A percentile compares a stretch with the other conserved stretches of the same genome.
phyloP scores from a whole-genome alignment of 2,329 filamentous ascomycete genomes.

The Sporothrix protearum region DNA sequence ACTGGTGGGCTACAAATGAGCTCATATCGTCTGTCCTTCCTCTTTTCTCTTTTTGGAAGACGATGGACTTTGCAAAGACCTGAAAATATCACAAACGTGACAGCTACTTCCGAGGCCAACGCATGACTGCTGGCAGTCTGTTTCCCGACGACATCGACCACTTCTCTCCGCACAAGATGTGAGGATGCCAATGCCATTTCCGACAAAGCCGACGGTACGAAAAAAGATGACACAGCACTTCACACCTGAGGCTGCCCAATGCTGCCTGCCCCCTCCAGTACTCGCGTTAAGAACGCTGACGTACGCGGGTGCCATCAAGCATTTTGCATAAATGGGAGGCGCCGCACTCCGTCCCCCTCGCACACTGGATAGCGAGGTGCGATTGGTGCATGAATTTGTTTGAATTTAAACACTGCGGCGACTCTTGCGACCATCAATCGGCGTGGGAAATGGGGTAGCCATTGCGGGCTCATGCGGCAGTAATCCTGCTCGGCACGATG shows the following conservation, averaged over 20 bases:
- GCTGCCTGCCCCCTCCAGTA: background rate
- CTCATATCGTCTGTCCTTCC: background rate
- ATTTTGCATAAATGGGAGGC: background rate
- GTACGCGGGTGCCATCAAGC: background rate
- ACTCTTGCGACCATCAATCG: background rate
- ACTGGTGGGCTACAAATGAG: conserved; percentile 61
- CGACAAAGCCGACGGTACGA: background rate
- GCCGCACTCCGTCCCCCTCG: background rate
- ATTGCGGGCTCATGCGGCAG: background rate
- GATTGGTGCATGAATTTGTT: background rate
- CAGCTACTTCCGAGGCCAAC: background rate
- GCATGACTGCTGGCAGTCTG: too few species aligned
- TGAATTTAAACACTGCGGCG: background rate
- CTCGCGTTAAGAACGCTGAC: background rate
- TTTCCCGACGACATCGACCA: background rate
- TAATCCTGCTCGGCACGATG: background rate
- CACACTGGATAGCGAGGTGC: background rate
- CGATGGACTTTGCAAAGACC: background rate
- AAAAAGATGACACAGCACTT: background rate
- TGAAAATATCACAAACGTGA: background rate
- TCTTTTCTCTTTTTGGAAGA: background rate
- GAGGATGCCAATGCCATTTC: background rate
- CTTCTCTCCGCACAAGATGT: background rate
- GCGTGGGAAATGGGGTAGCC: background rate
- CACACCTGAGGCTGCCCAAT: background rate